Conservation (phyloP, 1,284 basidiomycete species). For the Microbotryum lychnidis-dioicae region DNA sequence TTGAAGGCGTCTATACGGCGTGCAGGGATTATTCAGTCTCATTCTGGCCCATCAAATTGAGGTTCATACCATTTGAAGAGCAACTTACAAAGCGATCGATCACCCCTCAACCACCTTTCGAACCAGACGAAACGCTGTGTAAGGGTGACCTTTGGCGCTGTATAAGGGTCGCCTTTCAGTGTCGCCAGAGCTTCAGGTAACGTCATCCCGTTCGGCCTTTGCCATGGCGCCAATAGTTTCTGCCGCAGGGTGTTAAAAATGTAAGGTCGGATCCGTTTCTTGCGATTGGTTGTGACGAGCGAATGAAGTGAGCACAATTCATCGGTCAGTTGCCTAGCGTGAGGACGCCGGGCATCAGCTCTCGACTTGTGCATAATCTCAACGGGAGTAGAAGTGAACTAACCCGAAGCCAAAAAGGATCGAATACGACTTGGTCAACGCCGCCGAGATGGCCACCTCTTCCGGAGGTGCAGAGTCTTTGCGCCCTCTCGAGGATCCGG, state of each 20-base stretch:
- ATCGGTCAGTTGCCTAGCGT: constrained; percentile 15
- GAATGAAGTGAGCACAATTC: constrained; percentile 16
- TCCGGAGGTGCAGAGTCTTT: not conserved
- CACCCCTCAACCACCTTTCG: constrained; percentile 18
- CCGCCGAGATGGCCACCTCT: not conserved
- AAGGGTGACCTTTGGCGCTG: not conserved
- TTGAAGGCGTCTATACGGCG: constrained; percentile 16
- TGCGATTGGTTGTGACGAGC: constrained; percentile 1
- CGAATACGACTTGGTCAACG: constrained; percentile 25
- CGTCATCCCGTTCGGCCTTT: constrained; percentile 4
- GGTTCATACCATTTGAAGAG: not conserved
- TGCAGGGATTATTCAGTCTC: not conserved
- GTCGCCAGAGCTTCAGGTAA: constrained; percentile 19
- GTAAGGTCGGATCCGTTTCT: constrained; percentile 6
- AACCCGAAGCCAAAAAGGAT: constrained; percentile 24
- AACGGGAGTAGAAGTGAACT: too few relatives aligned
- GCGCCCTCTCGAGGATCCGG: not conserved
- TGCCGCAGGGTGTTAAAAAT: constrained; percentile 5
- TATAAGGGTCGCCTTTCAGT: constrained; percentile 16
- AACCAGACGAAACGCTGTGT: constrained; percentile 1
- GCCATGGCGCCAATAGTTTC: not conserved
- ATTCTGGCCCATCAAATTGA: not conserved
- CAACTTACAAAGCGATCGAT: constrained; percentile 12
- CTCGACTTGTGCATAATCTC: too few relatives aligned
- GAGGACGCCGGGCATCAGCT: too few relatives aligned